Base-by-base conservation (phyloP, 768 basidiomycete species). In the Tricholoma bakamatsutake region DNA sequence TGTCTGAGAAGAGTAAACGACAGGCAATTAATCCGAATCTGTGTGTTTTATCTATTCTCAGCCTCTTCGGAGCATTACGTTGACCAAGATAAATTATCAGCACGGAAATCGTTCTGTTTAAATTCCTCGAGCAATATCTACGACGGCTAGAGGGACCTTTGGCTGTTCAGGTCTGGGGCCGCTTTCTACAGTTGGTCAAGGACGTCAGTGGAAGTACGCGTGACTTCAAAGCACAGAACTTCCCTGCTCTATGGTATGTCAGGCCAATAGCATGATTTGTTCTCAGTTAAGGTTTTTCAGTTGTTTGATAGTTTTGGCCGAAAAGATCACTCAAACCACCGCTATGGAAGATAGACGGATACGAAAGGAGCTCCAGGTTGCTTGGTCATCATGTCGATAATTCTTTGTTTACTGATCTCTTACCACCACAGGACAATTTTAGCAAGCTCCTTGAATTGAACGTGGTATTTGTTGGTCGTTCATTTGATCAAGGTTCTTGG, bases 101-200 rank as follows among this genome's bases (percentile, higher is more conserved):
- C 56, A 79, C 82, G 35, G 91, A 93, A 57, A 69, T 72, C 3
- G 76, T 78, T 13, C 64, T 93, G n/a, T 93, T 92, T 76, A 81
- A 78, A 30, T 98, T 98, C 67, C 74, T 98, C 46, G 93, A 98
- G 65, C 83, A 84, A 53, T 98, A 98, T 65, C 67, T 98, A 28
- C 73, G 72, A 15, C 82, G 86, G 9, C 69, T 98, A 40, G 97
- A 98, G 68, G 92, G 93, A 0, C 92, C 97, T 0, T 73, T 97
- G 34, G 95, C 92, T 3, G 77, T 94, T 10, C 97, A 98, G 71
- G 89, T 98, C 17, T 98, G 96, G 96, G 69, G 73, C 42, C 81
- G 90, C 17, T 87, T 86, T 63, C 73, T 91, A 59, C 81, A 85
- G 49, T 74, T 98, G 42, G 81, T 85, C 6, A 91, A 88, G 64